Percentiles rank a stretch among this genome's conserved stretches.
Evolutionary conservation across 352 stramenopile species (phyloP).

Genomic region (Globisporangium heterothallicum): DNA sequence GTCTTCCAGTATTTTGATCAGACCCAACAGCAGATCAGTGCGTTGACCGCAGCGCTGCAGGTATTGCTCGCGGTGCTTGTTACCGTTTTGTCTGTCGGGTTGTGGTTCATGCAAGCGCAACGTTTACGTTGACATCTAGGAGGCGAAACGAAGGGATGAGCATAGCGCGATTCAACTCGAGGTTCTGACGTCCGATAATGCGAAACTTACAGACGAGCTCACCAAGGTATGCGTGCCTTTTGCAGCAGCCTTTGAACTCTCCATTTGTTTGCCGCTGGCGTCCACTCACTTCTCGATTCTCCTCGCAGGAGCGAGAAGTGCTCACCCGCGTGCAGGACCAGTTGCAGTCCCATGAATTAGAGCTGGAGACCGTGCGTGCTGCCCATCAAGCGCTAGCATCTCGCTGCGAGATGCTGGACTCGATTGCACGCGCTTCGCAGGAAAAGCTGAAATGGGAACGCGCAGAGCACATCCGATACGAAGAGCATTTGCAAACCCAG

Average conservation of each 20-base stretch:
- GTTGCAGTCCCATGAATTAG: conserved; percentile 27
- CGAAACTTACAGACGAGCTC: conserved; percentile 9
- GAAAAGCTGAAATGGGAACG: conserved; percentile 53
- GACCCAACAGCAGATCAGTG: neutral
- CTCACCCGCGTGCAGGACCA: conserved; percentile 15
- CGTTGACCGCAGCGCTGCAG: conserved; percentile 1
- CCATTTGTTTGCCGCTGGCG: neutral
- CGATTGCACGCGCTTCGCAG: conserved; percentile 47
- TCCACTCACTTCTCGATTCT: neutral
- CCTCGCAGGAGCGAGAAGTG: conserved; percentile 21
- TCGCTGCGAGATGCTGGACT: conserved; percentile 52
- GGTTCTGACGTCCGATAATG: conserved; percentile 13
- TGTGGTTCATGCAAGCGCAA: too few relatives aligned
- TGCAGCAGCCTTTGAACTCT: too few relatives aligned
- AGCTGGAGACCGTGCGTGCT: conserved; percentile 28
- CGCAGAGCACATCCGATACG: conserved; percentile 34
- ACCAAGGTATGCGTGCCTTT: conserved; percentile 15
- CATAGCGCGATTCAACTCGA: conserved; percentile 14
- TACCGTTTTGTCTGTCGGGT: neutral
- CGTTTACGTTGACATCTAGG: conserved; percentile 3
- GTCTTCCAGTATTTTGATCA: conserved; percentile 5
- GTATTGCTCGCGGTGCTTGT: neutral
- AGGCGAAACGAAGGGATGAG: conserved; percentile 14
- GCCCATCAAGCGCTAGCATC: conserved; percentile 32
- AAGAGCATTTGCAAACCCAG: conserved; percentile 39